These are phyloP conservation scores for Camelina laxa DNA, from an alignment of 345 rosid genomes.

Conservation along the genomic window DNA sequence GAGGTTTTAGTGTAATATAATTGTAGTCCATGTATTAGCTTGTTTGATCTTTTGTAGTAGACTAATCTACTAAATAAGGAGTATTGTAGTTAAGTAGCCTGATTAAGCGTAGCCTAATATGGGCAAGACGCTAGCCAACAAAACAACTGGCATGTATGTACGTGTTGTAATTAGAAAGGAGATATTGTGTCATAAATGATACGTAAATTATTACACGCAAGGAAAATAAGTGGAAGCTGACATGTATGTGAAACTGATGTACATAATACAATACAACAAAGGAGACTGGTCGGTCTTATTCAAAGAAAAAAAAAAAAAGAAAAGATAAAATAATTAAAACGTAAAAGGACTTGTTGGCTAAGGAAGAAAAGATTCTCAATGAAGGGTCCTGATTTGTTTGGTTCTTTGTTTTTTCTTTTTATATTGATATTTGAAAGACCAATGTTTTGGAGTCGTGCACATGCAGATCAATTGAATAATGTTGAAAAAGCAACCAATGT, in stretches of 20 bases:
- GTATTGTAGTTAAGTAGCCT: background rate
- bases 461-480: background rate
- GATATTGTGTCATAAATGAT: background rate
- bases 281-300: conserved; percentile 24
- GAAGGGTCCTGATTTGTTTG: conserved; percentile 32
- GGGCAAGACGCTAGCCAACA: background rate
- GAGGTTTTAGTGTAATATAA: no score
- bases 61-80: background rate
- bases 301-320: conserved; percentile 3
- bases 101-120: background rate
- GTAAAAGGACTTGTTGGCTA: conserved; percentile 40
- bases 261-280: background rate
- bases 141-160: background rate
- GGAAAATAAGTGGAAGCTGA: conserved; percentile 35
- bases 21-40: background rate
- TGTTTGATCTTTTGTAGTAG: no score
- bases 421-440: conserved; percentile 5
- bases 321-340: background rate
- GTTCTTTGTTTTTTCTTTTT: background rate
- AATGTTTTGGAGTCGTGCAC: conserved; percentile 9
- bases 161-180: background rate
- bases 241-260: conserved; percentile 6
- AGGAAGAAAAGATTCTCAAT: conserved; percentile 34
- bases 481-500: background rate
- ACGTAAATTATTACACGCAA: conserved; percentile 28